Evolutionary conservation across 306 rosid species (phyloP).

Genomic region (Pyrus communis): DNA sequence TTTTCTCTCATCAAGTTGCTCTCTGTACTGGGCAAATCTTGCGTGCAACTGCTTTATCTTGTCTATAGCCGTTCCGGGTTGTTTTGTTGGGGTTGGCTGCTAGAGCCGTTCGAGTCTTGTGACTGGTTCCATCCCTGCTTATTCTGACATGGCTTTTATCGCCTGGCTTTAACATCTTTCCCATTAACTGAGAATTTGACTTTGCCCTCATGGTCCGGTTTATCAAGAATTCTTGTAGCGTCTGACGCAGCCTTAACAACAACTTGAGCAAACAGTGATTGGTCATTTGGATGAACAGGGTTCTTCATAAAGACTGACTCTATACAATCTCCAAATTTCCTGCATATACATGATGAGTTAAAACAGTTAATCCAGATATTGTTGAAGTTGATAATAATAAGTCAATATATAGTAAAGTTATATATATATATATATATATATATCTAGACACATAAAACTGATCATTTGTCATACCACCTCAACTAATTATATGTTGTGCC

Average conservation of each 20-base stretch:
- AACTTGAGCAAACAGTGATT: background rate
- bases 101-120: background rate
- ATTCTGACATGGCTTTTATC: background rate
- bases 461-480: background rate
- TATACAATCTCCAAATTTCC: constrained; percentile 4
- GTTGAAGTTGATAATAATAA: background rate
- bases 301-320: background rate
- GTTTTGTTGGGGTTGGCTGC: background rate
- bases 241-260: background rate
- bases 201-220: background rate
- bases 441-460: background rate
- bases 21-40: background rate
- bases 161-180: constrained; percentile 6
- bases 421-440: too few species aligned
- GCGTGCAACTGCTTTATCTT: too few species aligned
- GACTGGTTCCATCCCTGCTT: background rate
- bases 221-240: background rate
- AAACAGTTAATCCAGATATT: background rate
- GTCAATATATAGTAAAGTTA: background rate
- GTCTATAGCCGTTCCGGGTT: background rate
- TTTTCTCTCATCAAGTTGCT: background rate
- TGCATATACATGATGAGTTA: background rate
- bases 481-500: background rate
- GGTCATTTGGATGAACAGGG: background rate
- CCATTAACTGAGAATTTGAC: background rate